Evolutionary conservation across 345 rosid species (phyloP).

Genomic region (Pugionium cornutum): DNA sequence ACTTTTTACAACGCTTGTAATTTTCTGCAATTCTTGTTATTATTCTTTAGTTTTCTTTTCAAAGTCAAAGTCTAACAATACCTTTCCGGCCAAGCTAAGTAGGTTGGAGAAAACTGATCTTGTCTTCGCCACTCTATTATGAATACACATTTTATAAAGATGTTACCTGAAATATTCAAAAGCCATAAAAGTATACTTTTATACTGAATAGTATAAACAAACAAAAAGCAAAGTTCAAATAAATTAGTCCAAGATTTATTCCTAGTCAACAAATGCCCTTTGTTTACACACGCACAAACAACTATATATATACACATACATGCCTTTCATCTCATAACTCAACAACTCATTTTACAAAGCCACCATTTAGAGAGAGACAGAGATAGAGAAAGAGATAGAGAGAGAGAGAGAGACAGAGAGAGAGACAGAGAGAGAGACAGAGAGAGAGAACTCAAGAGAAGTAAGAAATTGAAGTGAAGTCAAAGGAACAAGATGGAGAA

Average conservation of each 20-base stretch:
- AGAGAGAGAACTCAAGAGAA: slow-evolving; percentile 1
- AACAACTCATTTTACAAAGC: slow-evolving; percentile 31
- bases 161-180: no score
- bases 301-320: slow-evolving; percentile 27
- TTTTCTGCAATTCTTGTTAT: no score
- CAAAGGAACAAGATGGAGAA: slow-evolving; percentile 28
- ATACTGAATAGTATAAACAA: no score
- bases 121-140: no score
- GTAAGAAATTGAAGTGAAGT: slow-evolving; percentile 3
- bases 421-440: not conserved
- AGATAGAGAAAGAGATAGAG: no score
- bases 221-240: slow-evolving; percentile 26
- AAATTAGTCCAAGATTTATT: not conserved
- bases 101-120: no score
- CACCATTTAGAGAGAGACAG: not conserved
- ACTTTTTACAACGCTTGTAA: slow-evolving; percentile 31
- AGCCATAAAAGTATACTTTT: no score
- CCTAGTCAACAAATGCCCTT: slow-evolving; percentile 31
- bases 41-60: no score
- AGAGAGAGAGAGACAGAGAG: no score
- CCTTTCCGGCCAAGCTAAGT: no score
- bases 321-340: slow-evolving; percentile 21
- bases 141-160: no score
- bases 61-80: no score
- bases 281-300: slow-evolving; percentile 36